Evolutionary conservation across 352 stramenopile species (phyloP).

Genomic region (Pythium sp.): DNA sequence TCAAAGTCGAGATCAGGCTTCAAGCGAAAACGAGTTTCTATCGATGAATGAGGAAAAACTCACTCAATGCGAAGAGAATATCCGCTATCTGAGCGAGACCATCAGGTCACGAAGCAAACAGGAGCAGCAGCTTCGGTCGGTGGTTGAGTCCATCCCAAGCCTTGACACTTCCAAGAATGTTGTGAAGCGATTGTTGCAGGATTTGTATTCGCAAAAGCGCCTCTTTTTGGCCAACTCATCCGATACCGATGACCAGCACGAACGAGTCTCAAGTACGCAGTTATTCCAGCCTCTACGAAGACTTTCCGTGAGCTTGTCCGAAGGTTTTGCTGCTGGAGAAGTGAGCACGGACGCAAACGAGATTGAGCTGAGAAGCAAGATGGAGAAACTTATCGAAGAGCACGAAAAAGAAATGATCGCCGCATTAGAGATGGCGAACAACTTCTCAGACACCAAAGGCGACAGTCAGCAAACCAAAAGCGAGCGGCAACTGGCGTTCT

Average conservation of each 20-base stretch:
- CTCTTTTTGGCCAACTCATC: conserved; percentile 33
- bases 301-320: background rate
- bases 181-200: conserved; percentile 47
- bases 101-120: conserved; percentile 23
- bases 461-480: conserved; percentile 10
- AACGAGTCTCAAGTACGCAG: background rate
- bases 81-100: conserved; percentile 47
- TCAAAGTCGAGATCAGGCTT: background rate
- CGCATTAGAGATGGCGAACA: conserved; percentile 35
- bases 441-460: conserved; percentile 30
- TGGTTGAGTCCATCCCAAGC: conserved; percentile 46
- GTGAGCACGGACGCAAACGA: background rate
- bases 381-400: conserved; percentile 25
- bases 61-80: conserved; percentile 53
- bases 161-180: conserved; percentile 43
- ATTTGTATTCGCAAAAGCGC: conserved; percentile 53
- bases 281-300: background rate
- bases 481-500: conserved; percentile 16
- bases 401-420: conserved; percentile 36
- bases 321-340: background rate
- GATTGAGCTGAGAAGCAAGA: conserved; percentile 14
- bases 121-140: conserved; percentile 6
- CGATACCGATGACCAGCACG: conserved; percentile 19
- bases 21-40: conserved; percentile 51
- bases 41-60: conserved; percentile 51